Percentiles rank a stretch among this genome's conserved stretches.
phyloP scores from a whole-genome alignment of 1,284 basidiomycete species.

The Malassezia obtusa region DNA sequence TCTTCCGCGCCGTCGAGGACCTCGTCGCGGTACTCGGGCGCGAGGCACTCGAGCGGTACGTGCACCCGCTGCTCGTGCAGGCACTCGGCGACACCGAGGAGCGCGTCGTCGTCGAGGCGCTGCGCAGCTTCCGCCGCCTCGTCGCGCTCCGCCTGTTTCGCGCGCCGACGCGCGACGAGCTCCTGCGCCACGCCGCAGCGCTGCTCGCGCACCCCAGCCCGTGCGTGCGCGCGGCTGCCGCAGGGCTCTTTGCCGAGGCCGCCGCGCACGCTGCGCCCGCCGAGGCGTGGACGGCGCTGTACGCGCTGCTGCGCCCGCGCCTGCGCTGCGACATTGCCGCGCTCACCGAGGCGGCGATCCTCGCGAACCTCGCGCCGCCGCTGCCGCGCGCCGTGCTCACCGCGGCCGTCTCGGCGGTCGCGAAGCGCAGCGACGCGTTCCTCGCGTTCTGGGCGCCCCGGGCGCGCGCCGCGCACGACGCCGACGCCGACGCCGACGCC shows the following conservation, averaged over 20 bases:
- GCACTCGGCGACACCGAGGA: conserved; percentile 79
- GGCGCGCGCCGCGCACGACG: neutral
- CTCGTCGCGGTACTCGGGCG: conserved; percentile 56
- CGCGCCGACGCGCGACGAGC: conserved; percentile 85
- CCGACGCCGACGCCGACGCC: neutral
- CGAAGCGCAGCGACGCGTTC: neutral
- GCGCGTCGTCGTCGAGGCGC: conserved; percentile 75
- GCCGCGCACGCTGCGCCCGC: conserved; percentile 57
- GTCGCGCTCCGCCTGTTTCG: conserved; percentile 77
- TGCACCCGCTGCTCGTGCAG: conserved; percentile 86
- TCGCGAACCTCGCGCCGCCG: conserved; percentile 65
- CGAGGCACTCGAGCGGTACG: conserved; percentile 58
- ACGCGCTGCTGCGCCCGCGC: conserved; percentile 76
- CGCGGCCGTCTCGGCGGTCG: conserved; percentile 56
- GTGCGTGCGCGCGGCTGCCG: conserved; percentile 94
- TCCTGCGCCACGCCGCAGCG: conserved; percentile 73
- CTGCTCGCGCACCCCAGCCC: conserved; percentile 90
- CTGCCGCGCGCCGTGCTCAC: conserved; percentile 66
- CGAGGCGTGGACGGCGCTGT: conserved; percentile 92
- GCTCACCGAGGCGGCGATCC: conserved; percentile 64
- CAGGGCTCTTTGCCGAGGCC: conserved; percentile 73
- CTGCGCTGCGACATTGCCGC: conserved; percentile 72
- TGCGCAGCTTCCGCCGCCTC: conserved; percentile 71
- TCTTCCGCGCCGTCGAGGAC: conserved; percentile 89
- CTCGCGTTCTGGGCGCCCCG: neutral